Conservation (phyloP, 441 rosid genomes). For the Bruguiera hainesii region DNA sequence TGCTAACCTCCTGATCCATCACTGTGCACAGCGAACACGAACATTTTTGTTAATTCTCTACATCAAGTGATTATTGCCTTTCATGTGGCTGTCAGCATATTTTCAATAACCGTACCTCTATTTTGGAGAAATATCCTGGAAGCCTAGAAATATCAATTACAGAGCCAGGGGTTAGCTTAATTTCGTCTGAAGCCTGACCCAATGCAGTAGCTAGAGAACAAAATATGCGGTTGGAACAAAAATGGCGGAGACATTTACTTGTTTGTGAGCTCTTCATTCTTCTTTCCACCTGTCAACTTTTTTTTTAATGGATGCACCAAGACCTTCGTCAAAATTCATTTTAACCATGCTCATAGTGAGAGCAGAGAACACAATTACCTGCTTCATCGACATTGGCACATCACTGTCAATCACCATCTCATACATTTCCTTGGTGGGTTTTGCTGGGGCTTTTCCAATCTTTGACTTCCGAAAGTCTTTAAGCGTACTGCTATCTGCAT, state of each 20-base stretch:
- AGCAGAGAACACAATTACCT: slow-evolving; percentile 42
- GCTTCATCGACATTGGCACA: slow-evolving; percentile 30
- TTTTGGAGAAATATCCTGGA: slow-evolving; percentile 41
- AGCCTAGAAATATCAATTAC: slow-evolving; percentile 40
- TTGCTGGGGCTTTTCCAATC: slow-evolving; percentile 34
- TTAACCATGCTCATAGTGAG: slow-evolving; percentile 46
- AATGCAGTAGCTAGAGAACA: slow-evolving; percentile 2
- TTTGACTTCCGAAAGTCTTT: slow-evolving; percentile 35
- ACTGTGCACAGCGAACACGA: slow-evolving; percentile 27
- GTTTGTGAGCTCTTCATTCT: slow-evolving; percentile 36
- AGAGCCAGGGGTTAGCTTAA: slow-evolving; percentile 47
- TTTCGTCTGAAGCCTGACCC: slow-evolving; percentile 42
- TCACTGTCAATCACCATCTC: slow-evolving; percentile 40
- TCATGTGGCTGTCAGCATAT: not conserved
- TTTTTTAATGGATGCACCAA: slow-evolving; percentile 40
- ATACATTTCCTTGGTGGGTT: slow-evolving; percentile 43
- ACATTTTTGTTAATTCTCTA: slow-evolving; percentile 5
- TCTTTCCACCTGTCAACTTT: slow-evolving; percentile 40
- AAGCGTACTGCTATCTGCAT: slow-evolving; percentile 37
- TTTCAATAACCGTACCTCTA: slow-evolving; percentile 25
- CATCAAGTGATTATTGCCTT: not conserved
- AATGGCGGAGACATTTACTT: slow-evolving; percentile 24
- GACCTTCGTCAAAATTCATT: slow-evolving; percentile 39
- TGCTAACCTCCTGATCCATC: slow-evolving; percentile 39
- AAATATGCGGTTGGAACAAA: not conserved